A percentile compares a stretch with the other conserved stretches of the same genome.
Evolutionary conservation across 495 filamentous ascomycete genomes (phyloP).

Genomic region (Tuber indicum): DNA sequence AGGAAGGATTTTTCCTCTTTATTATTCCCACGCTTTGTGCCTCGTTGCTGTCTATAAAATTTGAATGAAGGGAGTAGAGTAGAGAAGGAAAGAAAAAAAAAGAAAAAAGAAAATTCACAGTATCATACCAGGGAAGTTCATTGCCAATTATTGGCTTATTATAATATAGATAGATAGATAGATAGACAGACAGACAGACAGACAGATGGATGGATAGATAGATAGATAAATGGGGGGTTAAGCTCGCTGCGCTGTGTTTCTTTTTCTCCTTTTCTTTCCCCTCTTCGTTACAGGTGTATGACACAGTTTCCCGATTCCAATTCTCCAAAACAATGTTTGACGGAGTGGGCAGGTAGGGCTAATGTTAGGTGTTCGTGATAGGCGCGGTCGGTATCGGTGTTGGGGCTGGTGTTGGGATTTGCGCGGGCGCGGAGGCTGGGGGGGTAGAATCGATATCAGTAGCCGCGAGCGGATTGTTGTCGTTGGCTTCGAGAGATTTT

Average conservation of each 20-base stretch:
- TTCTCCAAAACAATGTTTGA: background rate
- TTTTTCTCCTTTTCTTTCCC: background rate
- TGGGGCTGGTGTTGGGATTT: background rate
- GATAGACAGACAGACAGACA: background rate
- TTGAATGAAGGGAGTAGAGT: background rate
- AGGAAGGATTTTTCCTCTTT: background rate
- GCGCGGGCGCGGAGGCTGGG: background rate
- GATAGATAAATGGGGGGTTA: background rate
- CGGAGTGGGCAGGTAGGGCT: background rate
- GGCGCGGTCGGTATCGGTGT: background rate
- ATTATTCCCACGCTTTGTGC: background rate
- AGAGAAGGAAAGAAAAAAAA: background rate
- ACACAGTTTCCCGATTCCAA: background rate
- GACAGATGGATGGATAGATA: background rate
- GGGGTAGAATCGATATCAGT: background rate
- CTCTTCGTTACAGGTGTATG: background rate
- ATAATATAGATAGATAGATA: background rate
- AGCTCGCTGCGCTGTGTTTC: background rate
- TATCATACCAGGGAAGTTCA: background rate
- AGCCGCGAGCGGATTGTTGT: conserved; percentile 20
- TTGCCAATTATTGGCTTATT: background rate
- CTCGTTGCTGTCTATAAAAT: background rate
- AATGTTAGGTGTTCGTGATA: background rate
- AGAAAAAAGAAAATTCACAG: background rate
- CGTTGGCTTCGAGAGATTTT: conserved; percentile 21